Base-by-base conservation (phyloP, 768 basidiomycete species). In the Pulveroboletus frians region DNA sequence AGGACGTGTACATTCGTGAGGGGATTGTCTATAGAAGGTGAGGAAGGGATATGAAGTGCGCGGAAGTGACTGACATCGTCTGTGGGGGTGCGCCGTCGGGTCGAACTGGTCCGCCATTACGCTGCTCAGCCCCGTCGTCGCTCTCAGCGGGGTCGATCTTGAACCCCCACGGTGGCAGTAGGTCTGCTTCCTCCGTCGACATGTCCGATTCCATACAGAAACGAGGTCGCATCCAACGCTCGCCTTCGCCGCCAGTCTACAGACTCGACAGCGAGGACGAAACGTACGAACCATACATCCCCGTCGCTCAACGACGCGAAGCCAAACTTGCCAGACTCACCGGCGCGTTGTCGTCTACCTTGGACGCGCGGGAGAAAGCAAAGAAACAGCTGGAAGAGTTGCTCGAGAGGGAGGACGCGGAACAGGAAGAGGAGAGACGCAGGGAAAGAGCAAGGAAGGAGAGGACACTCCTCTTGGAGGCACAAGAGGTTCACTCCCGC, bases 401-500 rank as follows among this genome's bases (percentile, higher is more conserved):
- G 54, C 73, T 76, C 29, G 76, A 77, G 60, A 75, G 73, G 32
- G 81, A 85, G 60, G 89, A 89, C 61, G 83, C 76, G 34, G 84
- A 88, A 52, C 78, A 81, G 42, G 91, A 92, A 58, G 88, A 92
- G 60, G 89, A 94, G 63, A 66, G 72, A 46, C 73, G 75, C 30
- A 78, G 78, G 56, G 92, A 95, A 65, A 83, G 78, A 60, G 79
- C 81, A 17, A 70, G 94, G 52, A 86, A 83, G 66, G 92, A 94
- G 70, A 73, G 92, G 58, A 96, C 93, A 0, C 70, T 99, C 41
- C 71, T 99, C 43, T 67, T 92, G 61, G 93, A 96, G 65, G 96
- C 96, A 1, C 92, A 97, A 69, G 95, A 98, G 63, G 94, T 98
- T 29, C 92, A 95, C 61, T 76, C 77, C 21, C 76, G 76, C 66